phyloP scores from a whole-genome alignment of 352 stramenopile genomes.

The Phytophthora chlamydospora region DNA sequence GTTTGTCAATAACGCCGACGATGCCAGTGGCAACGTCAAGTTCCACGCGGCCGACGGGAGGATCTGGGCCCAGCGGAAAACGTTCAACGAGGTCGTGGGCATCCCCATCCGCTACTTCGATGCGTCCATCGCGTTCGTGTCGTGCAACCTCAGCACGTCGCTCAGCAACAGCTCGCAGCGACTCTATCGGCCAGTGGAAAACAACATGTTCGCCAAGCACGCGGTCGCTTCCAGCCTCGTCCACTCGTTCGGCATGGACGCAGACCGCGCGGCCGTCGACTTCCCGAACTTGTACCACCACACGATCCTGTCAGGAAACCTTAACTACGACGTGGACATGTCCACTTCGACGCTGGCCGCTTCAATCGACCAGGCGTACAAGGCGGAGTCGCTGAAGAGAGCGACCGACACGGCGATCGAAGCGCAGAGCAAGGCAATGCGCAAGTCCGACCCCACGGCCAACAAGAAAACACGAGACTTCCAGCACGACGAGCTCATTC shows the following conservation, averaged over 20 bases:
- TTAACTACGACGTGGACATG: constrained; percentile 82
- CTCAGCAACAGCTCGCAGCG: constrained; percentile 36
- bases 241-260: constrained; percentile 84
- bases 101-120: constrained; percentile 87
- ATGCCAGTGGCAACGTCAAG: constrained; percentile 80
- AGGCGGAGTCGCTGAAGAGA: constrained; percentile 66
- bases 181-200: constrained; percentile 33
- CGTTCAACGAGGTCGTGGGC: constrained; percentile 78
- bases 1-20: constrained; percentile 87
- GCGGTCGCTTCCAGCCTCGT: constrained; percentile 64
- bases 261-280: constrained; percentile 72
- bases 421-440: constrained; percentile 56
- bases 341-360: constrained; percentile 35
- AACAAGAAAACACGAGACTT: constrained; percentile 18
- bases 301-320: constrained; percentile 80
- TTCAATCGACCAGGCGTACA: constrained; percentile 77
- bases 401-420: constrained; percentile 69
- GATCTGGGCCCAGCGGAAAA: constrained; percentile 77
- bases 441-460: constrained; percentile 2
- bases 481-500: constrained; percentile 14
- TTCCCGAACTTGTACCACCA: constrained; percentile 88
- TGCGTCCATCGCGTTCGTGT: constrained; percentile 84
- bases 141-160: constrained; percentile 72
- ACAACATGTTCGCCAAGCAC: constrained; percentile 55
- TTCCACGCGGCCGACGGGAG: constrained; percentile 71